phyloP scores from a whole-genome alignment of 345 rosid genomes.

The Nephelium lappaceum region DNA sequence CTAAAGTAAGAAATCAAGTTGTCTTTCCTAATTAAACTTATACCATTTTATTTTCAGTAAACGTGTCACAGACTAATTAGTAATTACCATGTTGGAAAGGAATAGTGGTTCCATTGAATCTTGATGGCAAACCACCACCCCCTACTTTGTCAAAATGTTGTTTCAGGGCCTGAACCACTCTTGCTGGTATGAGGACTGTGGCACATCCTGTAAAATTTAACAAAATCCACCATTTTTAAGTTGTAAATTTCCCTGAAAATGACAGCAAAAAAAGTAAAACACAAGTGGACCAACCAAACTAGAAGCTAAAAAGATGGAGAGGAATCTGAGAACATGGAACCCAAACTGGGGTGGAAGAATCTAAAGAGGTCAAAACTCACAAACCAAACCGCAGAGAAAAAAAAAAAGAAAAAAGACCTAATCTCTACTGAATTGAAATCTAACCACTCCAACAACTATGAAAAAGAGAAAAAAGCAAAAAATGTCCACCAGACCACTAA shows the following conservation, averaged over 20 bases:
- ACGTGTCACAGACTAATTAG: neutral
- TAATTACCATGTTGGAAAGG: slow-evolving; percentile 53
- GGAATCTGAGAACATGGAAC: slow-evolving; percentile 31
- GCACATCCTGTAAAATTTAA: slow-evolving; percentile 56
- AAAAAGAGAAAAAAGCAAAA: neutral
- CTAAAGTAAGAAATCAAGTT: too few relatives aligned
- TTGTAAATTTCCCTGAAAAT: neutral
- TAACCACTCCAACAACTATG: slow-evolving; percentile 26
- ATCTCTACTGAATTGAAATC: neutral
- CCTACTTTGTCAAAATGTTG: slow-evolving; percentile 74
- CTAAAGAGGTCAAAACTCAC: slow-evolving; percentile 1
- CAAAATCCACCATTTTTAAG: neutral
- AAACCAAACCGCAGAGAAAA: neutral
- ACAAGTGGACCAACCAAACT: neutral
- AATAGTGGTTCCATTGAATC: slow-evolving; percentile 33
- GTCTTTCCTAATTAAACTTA: too few relatives aligned
- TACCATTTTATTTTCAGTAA: too few relatives aligned
- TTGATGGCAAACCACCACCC: slow-evolving; percentile 46
- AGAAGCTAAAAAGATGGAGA: slow-evolving; percentile 25
- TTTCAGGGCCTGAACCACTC: slow-evolving; percentile 79
- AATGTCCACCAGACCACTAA: neutral
- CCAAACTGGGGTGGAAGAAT: neutral
- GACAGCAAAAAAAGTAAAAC: slow-evolving; percentile 17
- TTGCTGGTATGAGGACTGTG: slow-evolving; percentile 77
- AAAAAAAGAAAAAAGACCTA: slow-evolving; percentile 8